Percentiles rank a stretch among this genome's conserved stretches.
Evolutionary conservation across 371 early-diverging fungal species (phyloP).

Genomic region (Nosema muscidifuracis): DNA sequence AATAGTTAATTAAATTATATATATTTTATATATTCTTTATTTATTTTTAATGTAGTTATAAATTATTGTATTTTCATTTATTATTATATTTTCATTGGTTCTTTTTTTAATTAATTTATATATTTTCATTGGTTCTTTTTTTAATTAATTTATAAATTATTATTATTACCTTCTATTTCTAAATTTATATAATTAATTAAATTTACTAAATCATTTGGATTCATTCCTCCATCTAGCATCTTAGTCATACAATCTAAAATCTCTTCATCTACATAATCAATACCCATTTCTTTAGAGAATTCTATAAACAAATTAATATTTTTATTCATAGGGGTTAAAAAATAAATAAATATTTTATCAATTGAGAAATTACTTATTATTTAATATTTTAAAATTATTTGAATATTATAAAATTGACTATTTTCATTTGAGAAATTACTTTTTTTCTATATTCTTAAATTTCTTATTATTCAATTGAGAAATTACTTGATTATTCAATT

Average conservation of each 20-base stretch:
- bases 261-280: conserved; percentile 23
- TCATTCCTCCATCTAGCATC: conserved; percentile 28
- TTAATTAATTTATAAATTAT: too few relatives aligned
- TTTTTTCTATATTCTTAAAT: too few relatives aligned
- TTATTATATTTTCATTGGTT: too few relatives aligned
- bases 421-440: too few relatives aligned
- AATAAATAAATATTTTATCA: neutral
- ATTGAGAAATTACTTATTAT: neutral
- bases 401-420: neutral
- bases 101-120: too few relatives aligned
- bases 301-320: neutral
- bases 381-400: neutral
- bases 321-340: neutral
- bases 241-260: conserved; percentile 23
- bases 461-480: too few relatives aligned
- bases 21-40: too few relatives aligned
- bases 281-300: neutral
- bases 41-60: too few relatives aligned
- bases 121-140: too few relatives aligned
- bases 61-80: too few relatives aligned
- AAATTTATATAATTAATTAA: conserved; percentile 13
- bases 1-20: too few relatives aligned
- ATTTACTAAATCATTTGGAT: conserved; percentile 6
- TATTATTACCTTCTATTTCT: neutral
- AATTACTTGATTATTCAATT: too few relatives aligned